Evolutionary conservation across 2,329 filamentous ascomycete genomes (phyloP).

Genomic region (Pseudocercospora musae): DNA sequence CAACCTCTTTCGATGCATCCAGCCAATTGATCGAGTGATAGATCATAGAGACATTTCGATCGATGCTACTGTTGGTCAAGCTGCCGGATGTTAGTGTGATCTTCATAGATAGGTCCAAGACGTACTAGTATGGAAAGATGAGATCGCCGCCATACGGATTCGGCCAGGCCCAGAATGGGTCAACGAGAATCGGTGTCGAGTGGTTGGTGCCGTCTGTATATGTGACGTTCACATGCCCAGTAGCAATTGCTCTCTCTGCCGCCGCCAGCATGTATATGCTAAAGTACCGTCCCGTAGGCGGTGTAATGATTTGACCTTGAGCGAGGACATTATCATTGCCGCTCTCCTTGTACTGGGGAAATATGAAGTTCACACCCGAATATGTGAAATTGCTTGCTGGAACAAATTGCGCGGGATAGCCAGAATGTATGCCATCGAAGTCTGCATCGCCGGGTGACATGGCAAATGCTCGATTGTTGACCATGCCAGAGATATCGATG

Average conservation of each 20-base stretch:
- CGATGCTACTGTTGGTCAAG: conserved; percentile 36
- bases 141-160: conserved; percentile 43
- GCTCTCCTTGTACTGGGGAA: conserved; percentile 37
- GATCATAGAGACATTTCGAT: conserved; percentile 42
- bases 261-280: conserved; percentile 42
- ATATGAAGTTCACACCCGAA: conserved; percentile 38
- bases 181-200: conserved; percentile 35
- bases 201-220: conserved; percentile 39
- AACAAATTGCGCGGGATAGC: conserved; percentile 39
- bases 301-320: conserved; percentile 36
- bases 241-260: conserved; percentile 39
- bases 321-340: conserved; percentile 41
- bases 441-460: conserved; percentile 36
- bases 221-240: conserved; percentile 38
- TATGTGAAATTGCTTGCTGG: conserved; percentile 38
- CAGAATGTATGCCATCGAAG: conserved; percentile 37
- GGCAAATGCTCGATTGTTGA: conserved; percentile 40
- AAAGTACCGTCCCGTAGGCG: conserved; percentile 37
- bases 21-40: conserved; percentile 42
- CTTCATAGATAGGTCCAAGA: background rate
- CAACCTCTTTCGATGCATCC: conserved; percentile 39
- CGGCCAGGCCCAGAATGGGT: conserved; percentile 41
- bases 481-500: conserved; percentile 28
- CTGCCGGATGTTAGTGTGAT: background rate
- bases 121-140: conserved; percentile 37